Conservation (phyloP, 2,329 filamentous ascomycete genomes). For the Arthrobotrys sinensis region DNA sequence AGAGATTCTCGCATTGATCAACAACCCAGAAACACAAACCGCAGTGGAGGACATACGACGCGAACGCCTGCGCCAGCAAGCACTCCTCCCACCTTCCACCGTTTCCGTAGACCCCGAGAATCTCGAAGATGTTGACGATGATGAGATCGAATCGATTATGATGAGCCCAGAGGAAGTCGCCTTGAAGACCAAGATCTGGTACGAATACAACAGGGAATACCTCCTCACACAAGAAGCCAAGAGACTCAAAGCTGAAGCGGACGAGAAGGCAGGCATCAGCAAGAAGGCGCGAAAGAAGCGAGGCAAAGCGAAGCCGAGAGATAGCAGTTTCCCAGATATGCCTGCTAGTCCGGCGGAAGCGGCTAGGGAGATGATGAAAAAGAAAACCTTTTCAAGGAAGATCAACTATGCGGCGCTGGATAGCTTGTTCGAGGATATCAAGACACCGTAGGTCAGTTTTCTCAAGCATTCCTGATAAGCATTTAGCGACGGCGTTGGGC, state of each 20-base stretch:
- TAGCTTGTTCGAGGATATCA: conserved; percentile 72
- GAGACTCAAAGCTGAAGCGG: conserved; percentile 80
- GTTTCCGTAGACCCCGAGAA: conserved; percentile 71
- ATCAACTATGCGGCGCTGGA: conserved; percentile 80
- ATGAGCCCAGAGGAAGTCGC: conserved; percentile 80
- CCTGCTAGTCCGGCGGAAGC: conserved; percentile 80
- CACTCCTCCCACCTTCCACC: conserved; percentile 73
- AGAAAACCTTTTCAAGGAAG: conserved; percentile 79
- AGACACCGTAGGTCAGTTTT: conserved; percentile 67
- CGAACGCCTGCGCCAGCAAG: conserved; percentile 72
- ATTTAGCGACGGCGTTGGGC: conserved; percentile 35
- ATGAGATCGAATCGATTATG: conserved; percentile 87
- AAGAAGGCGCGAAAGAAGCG: conserved; percentile 73
- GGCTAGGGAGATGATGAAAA: conserved; percentile 77
- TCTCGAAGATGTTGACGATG: conserved; percentile 84
- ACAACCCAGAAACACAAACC: conserved; percentile 75
- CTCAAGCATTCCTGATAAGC: neutral
- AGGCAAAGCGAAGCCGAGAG: conserved; percentile 72
- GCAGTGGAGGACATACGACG: conserved; percentile 73
- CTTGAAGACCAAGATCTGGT: conserved; percentile 93
- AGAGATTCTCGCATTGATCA: conserved; percentile 80
- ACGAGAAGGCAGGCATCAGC: conserved; percentile 71
- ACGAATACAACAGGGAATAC: conserved; percentile 95
- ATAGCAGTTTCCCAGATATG: conserved; percentile 77
- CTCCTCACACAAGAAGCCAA: conserved; percentile 89